Evolutionary conservation across 2,329 filamentous ascomycete species (phyloP).

Genomic region (Penicillium decumbens): DNA sequence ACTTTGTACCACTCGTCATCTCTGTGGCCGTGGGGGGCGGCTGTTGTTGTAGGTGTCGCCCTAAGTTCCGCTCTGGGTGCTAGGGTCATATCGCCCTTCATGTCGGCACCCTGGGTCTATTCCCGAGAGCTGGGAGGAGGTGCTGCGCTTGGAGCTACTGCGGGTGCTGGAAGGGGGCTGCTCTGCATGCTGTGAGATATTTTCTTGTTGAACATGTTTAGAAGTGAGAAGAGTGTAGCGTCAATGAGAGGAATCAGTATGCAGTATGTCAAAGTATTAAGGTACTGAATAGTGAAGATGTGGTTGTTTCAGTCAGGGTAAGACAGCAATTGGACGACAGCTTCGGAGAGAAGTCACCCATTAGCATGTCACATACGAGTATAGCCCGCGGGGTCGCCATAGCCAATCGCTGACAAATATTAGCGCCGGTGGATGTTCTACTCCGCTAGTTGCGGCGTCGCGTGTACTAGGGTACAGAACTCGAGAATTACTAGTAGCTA

Average conservation of each 20-base stretch:
- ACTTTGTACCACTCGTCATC: slow-evolving; percentile 1
- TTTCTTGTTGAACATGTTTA: neutral
- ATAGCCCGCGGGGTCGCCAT: neutral
- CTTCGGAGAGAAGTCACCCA: neutral
- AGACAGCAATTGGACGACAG: neutral
- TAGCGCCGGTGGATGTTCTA: too few species aligned
- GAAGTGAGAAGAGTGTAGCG: neutral
- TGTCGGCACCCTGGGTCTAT: neutral
- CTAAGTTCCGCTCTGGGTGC: neutral
- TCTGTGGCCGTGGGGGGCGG: neutral
- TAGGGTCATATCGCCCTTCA: neutral
- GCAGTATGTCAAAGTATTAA: neutral
- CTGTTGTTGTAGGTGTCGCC: neutral
- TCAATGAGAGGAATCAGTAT: neutral
- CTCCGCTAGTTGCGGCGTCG: too few species aligned
- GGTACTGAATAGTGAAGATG: neutral
- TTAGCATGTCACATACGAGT: neutral
- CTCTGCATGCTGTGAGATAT: too few species aligned
- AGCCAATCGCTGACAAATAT: neutral
- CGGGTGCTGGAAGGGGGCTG: too few species aligned
- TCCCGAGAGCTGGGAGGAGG: neutral
- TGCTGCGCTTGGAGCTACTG: neutral
- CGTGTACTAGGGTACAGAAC: too few species aligned
- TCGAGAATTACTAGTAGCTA: too few species aligned
- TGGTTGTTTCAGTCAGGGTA: neutral